phyloP scores from a whole-genome alignment of 305 asterid genomes.

The Fraxinus floribunda region DNA sequence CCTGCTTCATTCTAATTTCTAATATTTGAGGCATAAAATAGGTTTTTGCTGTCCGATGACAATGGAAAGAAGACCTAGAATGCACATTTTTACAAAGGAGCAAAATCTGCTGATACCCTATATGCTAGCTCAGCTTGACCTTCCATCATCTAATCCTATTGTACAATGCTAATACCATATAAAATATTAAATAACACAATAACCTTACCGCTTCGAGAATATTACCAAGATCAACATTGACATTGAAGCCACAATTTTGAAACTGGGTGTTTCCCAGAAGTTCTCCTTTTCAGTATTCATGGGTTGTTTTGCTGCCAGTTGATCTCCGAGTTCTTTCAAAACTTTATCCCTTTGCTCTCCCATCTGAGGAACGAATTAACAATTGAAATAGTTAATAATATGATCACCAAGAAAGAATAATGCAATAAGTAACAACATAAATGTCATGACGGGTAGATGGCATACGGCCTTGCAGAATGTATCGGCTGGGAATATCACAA shows the following conservation, averaged over 20 bases:
- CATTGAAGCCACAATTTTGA: slow-evolving; percentile 78
- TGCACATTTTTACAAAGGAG: slow-evolving; percentile 9
- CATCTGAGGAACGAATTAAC: slow-evolving; percentile 43
- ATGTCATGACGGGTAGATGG: not conserved
- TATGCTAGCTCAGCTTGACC: slow-evolving; percentile 17
- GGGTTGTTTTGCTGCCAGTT: slow-evolving; percentile 56
- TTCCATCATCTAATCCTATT: slow-evolving; percentile 30
- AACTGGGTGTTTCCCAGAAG: slow-evolving; percentile 75
- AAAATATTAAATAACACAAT: not conserved
- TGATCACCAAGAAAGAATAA: not conserved
- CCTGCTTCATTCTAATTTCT: slow-evolving; percentile 13
- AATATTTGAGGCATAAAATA: slow-evolving; percentile 13
- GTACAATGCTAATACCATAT: slow-evolving; percentile 26
- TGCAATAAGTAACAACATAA: not conserved
- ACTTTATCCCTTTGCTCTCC: slow-evolving; percentile 82
- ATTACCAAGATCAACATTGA: slow-evolving; percentile 75
- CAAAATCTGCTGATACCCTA: slow-evolving; percentile 26
- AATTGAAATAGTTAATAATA: not conserved
- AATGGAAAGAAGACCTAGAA: slow-evolving; percentile 11
- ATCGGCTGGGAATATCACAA: not conserved
- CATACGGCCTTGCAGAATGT: not conserved
- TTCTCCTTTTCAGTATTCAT: slow-evolving; percentile 48
- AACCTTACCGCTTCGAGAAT: slow-evolving; percentile 60
- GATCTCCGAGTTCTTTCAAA: slow-evolving; percentile 72
- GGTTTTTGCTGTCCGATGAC: slow-evolving; percentile 19